Evolutionary conservation across 192 early-diverging fungal species (phyloP).

Genomic region (Diversispora epigaea): DNA sequence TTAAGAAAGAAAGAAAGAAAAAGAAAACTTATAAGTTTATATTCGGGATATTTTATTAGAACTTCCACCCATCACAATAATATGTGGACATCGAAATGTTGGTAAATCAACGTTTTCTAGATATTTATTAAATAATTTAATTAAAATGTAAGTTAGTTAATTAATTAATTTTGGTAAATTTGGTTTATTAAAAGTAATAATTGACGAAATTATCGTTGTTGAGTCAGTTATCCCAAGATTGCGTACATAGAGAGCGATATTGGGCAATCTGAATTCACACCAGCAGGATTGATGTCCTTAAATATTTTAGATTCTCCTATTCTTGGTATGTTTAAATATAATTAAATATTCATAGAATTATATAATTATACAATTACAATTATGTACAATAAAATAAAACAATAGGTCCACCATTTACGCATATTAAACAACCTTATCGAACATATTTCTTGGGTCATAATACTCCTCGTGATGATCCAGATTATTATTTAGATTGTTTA

Average conservation of each 20-base stretch:
- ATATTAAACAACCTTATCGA: conserved; percentile 60
- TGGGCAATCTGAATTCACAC: conserved; percentile 88
- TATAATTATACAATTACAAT: neutral
- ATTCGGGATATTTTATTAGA: conserved; percentile 7
- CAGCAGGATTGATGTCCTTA: conserved; percentile 78
- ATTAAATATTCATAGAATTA: no score
- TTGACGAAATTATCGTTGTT: conserved; percentile 27
- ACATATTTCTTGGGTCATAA: conserved; percentile 75
- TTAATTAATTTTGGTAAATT: conserved; percentile 23
- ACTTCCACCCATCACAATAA: conserved; percentile 53
- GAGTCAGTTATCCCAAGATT: conserved; percentile 59
- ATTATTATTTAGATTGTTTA: conserved; percentile 74
- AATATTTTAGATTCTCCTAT: conserved; percentile 68
- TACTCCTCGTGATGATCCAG: conserved; percentile 77
- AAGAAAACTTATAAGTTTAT: no score
- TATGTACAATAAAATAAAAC: neutral
- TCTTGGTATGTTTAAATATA: conserved; percentile 36
- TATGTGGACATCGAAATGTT: conserved; percentile 76
- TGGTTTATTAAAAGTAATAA: neutral
- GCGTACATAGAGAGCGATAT: conserved; percentile 91
- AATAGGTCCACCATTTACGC: conserved; percentile 84
- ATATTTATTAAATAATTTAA: conserved; percentile 71
- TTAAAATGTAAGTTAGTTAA: conserved; percentile 54
- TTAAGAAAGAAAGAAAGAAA: neutral
- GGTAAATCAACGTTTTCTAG: conserved; percentile 92